phyloP scores from a whole-genome alignment of 495 filamentous ascomycete species.

The Friedmanniomyces simplex region DNA sequence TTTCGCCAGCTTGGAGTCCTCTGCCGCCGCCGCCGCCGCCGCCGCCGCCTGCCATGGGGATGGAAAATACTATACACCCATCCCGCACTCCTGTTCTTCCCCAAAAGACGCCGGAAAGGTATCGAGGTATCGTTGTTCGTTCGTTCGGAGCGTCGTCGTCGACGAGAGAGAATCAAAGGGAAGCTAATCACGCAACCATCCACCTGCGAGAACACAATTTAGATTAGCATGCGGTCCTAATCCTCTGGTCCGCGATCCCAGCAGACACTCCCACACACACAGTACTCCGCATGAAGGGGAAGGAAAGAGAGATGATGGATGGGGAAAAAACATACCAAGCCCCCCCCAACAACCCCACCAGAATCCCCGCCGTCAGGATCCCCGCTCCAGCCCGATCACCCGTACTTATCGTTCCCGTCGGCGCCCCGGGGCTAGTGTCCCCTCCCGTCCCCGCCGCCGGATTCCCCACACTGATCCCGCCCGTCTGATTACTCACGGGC shows the following conservation, averaged over 20 bases:
- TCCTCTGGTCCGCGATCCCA: neutral
- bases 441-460: conserved; percentile 27
- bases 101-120: neutral
- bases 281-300: neutral
- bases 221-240: neutral
- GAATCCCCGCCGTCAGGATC: conserved; percentile 8
- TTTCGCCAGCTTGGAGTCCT: too few species aligned
- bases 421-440: neutral
- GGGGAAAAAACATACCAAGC: conserved; percentile 7
- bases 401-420: conserved; percentile 22
- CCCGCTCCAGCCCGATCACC: conserved; percentile 35
- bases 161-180: neutral
- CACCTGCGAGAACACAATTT: neutral
- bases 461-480: conserved; percentile 30
- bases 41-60: too few species aligned
- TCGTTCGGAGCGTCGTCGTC: neutral
- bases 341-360: conserved; percentile 9
- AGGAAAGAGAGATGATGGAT: neutral
- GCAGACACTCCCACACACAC: neutral
- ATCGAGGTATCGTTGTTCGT: neutral
- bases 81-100: neutral
- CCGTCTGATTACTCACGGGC: conserved; percentile 28
- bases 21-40: too few species aligned
- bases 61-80: too few species aligned
- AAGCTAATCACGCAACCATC: neutral